These are phyloP conservation scores for Verticillium dahliae DNA, from an alignment of 2,329 filamentous ascomycete genomes.

Conservation along the genomic window DNA sequence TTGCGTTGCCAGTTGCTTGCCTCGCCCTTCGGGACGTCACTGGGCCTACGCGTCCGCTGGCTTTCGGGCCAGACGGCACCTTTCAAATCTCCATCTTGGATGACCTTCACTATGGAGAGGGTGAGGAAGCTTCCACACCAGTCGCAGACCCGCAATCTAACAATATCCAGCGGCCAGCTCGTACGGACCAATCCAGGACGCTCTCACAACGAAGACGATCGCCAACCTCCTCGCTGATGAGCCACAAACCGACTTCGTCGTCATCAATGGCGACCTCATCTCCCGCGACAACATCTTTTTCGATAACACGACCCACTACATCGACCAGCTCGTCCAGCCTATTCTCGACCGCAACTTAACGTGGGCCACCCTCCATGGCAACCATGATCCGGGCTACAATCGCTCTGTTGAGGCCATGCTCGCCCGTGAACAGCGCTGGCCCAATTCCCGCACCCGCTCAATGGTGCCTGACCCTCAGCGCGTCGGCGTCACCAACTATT, in stretches of 20 bases:
- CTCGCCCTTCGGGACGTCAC: background rate
- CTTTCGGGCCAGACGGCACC: slow-evolving; percentile 34
- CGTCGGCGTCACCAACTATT: slow-evolving; percentile 39
- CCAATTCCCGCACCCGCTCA: slow-evolving; percentile 28
- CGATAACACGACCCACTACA: slow-evolving; percentile 48
- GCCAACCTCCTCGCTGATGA: slow-evolving; percentile 50
- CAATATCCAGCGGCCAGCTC: background rate
- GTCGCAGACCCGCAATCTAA: background rate
- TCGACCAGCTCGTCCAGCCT: slow-evolving; percentile 54
- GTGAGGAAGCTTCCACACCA: slow-evolving; percentile 25
- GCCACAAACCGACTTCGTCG: slow-evolving; percentile 46
- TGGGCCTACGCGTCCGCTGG: slow-evolving; percentile 13
- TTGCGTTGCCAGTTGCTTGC: background rate
- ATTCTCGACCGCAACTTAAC: slow-evolving; percentile 46
- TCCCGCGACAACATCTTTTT: slow-evolving; percentile 57
- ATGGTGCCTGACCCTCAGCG: slow-evolving; percentile 28
- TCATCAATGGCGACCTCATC: slow-evolving; percentile 67
- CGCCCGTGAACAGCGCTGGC: slow-evolving; percentile 30
- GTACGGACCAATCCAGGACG: slow-evolving; percentile 22
- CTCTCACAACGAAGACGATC: slow-evolving; percentile 50
- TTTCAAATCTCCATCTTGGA: slow-evolving; percentile 56
- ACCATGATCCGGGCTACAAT: slow-evolving; percentile 60
- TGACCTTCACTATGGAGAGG: slow-evolving; percentile 67
- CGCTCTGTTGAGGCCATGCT: slow-evolving; percentile 40
- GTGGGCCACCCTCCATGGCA: slow-evolving; percentile 67